A percentile compares a stretch with the other conserved stretches of the same genome.
Evolutionary conservation across 257 asterid species (phyloP).

Genomic region (Gardenia jasminoides): DNA sequence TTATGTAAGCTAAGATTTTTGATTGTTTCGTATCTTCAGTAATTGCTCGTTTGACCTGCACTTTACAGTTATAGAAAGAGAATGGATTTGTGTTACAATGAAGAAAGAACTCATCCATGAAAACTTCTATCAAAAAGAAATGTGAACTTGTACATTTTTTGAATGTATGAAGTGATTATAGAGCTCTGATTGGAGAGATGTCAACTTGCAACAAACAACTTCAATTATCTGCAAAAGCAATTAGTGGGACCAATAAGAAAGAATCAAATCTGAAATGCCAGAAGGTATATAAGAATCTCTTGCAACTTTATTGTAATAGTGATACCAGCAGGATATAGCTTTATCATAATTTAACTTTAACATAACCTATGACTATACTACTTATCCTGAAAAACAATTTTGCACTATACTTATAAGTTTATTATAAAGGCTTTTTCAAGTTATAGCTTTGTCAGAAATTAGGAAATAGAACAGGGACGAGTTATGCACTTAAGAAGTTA

Average conservation of each 20-base stretch:
- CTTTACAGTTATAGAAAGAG: slow-evolving; percentile 19
- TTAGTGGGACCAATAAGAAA: not conserved
- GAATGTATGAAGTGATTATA: slow-evolving; percentile 94
- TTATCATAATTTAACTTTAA: too few species aligned
- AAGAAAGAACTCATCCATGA: slow-evolving; percentile 14
- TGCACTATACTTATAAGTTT: too few species aligned
- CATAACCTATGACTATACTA: too few species aligned
- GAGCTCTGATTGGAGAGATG: slow-evolving; percentile 73
- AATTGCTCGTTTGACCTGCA: slow-evolving; percentile 88
- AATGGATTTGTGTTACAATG: slow-evolving; percentile 11
- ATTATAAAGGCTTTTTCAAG: too few species aligned
- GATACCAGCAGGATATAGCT: not conserved
- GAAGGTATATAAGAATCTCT: not conserved
- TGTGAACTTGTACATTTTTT: slow-evolving; percentile 62
- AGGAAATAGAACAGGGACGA: too few species aligned
- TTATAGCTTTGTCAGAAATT: not conserved
- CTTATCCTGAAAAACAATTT: too few species aligned
- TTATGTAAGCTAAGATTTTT: slow-evolving; percentile 88
- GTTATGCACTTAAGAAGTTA: not conserved
- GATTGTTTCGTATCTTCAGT: slow-evolving; percentile 74
- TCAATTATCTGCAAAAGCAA: slow-evolving; percentile 61
- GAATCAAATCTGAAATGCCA: not conserved
- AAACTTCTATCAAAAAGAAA: slow-evolving; percentile 12
- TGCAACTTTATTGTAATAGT: not conserved
- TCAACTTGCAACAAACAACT: slow-evolving; percentile 97